A percentile compares a stretch with the other conserved stretches of the same genome.
These are phyloP conservation scores for Komagataella pastoris DNA, from an alignment of 805 yeast species.

Conservation along the genomic window DNA sequence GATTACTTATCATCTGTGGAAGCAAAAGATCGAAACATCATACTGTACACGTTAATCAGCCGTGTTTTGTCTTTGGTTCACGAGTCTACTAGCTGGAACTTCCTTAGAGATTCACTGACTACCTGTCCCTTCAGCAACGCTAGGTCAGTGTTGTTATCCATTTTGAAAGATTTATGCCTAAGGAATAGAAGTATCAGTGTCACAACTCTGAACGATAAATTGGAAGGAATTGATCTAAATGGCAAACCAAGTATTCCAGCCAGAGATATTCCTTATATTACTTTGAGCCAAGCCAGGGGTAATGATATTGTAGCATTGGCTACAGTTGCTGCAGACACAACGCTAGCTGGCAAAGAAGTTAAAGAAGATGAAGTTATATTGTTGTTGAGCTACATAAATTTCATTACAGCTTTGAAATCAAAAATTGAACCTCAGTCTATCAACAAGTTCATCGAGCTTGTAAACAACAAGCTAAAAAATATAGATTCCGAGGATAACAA, in stretches of 20 bases:
- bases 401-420: neutral
- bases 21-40: constrained; percentile 6
- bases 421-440: neutral
- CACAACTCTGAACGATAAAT: neutral
- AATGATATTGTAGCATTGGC: neutral
- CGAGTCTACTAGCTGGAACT: constrained; percentile 42
- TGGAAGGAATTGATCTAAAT: neutral
- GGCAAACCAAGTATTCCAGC: neutral
- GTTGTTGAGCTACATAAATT: neutral
- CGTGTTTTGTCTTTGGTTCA: constrained; percentile 46
- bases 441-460: neutral
- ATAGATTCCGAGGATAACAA: neutral
- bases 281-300: neutral
- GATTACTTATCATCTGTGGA: constrained; percentile 20
- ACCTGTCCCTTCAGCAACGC: constrained; percentile 54
- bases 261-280: neutral
- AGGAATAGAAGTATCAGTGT: neutral
- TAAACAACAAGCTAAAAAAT: neutral
- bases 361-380: neutral
- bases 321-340: neutral
- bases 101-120: constrained; percentile 48
- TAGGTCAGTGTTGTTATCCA: constrained; percentile 46
- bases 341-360: neutral
- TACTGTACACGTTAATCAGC: constrained; percentile 48
- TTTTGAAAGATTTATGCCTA: constrained; percentile 46